A percentile compares a stretch with the other conserved stretches of the same genome.
phyloP scores from a whole-genome alignment of 768 basidiomycete genomes.

The Termitomyces sp. region DNA sequence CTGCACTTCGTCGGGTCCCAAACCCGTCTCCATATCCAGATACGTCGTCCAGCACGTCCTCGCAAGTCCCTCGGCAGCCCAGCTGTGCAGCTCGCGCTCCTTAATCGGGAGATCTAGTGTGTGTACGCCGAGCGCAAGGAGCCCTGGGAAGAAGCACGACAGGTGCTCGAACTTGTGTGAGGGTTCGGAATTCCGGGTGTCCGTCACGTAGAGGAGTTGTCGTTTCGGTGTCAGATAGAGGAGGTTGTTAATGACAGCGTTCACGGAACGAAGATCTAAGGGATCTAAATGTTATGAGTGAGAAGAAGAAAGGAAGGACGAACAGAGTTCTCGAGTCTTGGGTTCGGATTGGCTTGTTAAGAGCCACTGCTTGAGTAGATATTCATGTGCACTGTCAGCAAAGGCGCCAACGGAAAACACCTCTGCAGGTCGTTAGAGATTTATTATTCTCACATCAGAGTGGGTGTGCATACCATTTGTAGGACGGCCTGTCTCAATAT shows the following conservation, averaged over 20 bases:
- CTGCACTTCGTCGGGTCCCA: constrained; percentile 52
- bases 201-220: constrained; percentile 53
- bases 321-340: constrained; percentile 52
- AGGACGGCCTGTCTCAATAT: constrained; percentile 37
- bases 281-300: constrained; percentile 18
- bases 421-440: constrained; percentile 14
- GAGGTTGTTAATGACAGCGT: constrained; percentile 46
- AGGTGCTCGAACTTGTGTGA: constrained; percentile 53
- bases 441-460: neutral
- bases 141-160: constrained; percentile 59
- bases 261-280: constrained; percentile 41
- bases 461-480: constrained; percentile 31
- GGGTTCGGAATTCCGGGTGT: constrained; percentile 28
- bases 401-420: constrained; percentile 48
- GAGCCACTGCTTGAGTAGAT: constrained; percentile 65
- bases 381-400: constrained; percentile 67
- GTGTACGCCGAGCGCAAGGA: constrained; percentile 53
- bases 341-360: constrained; percentile 49
- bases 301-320: constrained; percentile 28
- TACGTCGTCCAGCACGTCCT: constrained; percentile 61
- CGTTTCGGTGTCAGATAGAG: constrained; percentile 49
- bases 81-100: constrained; percentile 42
- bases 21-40: constrained; percentile 55
- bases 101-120: constrained; percentile 28
- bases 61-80: constrained; percentile 60